A percentile compares a stretch with the other conserved stretches of the same genome.
Conservation (phyloP, 2,329 filamentous ascomycete genomes). For the Fusarium beomiforme region DNA sequence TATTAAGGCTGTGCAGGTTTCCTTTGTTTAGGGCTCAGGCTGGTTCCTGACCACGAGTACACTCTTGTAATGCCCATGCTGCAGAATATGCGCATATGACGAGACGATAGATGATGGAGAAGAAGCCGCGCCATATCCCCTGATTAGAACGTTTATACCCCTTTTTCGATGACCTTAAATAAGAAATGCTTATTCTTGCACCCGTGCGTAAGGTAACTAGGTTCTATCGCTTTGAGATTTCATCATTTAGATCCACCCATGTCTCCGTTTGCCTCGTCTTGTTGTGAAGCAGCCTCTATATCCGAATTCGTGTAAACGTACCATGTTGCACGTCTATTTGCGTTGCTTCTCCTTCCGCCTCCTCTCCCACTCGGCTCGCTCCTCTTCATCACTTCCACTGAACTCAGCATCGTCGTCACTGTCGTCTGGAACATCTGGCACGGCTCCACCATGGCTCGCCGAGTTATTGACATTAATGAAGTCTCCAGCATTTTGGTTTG, state of each 20-base stretch:
- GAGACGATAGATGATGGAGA: conserved; percentile 22
- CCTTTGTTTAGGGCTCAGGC: conserved; percentile 25
- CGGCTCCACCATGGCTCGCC: conserved; percentile 16
- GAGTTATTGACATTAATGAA: conserved; percentile 56
- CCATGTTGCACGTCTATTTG: conserved; percentile 15
- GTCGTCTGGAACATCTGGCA: conserved; percentile 42
- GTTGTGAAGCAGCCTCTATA: conserved; percentile 26
- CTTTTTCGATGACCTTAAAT: conserved; percentile 36
- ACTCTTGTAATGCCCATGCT: conserved; percentile 1
- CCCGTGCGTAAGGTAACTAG: conserved; percentile 36
- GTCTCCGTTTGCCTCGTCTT: conserved; percentile 11
- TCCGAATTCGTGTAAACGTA: conserved; percentile 21
- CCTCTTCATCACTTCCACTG: conserved; percentile 72
- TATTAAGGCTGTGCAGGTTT: not conserved
- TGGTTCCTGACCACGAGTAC: conserved; percentile 21
- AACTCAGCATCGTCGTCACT: conserved; percentile 68
- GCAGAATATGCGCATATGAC: conserved; percentile 4
- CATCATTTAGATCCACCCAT: conserved; percentile 30
- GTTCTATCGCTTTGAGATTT: conserved; percentile 41
- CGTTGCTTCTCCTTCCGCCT: conserved; percentile 55
- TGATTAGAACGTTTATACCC: conserved; percentile 36
- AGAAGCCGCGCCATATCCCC: conserved; percentile 7
- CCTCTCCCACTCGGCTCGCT: conserved; percentile 70
- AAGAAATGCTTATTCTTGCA: conserved; percentile 40
- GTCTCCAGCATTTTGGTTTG: conserved; percentile 66